Conservation (phyloP, 2,329 filamentous ascomycete species). For the Cryphonectria radicalis region DNA sequence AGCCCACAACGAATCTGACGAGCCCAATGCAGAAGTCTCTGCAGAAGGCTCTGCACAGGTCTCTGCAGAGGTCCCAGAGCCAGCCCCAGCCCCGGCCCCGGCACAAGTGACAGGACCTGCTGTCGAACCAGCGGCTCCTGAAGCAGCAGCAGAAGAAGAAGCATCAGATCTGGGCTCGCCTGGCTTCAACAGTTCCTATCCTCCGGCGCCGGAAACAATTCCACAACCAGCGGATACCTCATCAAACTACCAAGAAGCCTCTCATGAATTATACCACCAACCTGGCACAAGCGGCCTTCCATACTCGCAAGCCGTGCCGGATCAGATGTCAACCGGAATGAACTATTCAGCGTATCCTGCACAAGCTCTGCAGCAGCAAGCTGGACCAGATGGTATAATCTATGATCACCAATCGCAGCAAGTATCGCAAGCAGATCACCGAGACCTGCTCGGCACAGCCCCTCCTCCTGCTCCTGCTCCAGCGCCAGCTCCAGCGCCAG, state of each 20-base stretch:
- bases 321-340: constrained; percentile 10
- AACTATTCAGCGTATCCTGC: constrained; percentile 21
- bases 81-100: constrained; percentile 4
- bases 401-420: constrained; percentile 26
- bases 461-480: constrained; percentile 10
- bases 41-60: not conserved
- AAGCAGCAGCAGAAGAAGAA: constrained; percentile 15
- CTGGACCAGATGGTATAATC: constrained; percentile 7
- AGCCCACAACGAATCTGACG: constrained; percentile 12
- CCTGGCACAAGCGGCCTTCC: constrained; percentile 34
- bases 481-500: constrained; percentile 11
- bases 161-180: constrained; percentile 29
- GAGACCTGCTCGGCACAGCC: constrained; percentile 7
- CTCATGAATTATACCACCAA: constrained; percentile 38
- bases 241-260: constrained; percentile 27
- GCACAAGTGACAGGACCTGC: constrained; percentile 3
- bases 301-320: constrained; percentile 33
- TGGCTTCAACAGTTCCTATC: constrained; percentile 22
- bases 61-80: too few relatives aligned
- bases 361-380: constrained; percentile 7
- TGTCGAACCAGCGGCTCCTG: constrained; percentile 4
- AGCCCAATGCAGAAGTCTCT: not conserved
- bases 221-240: constrained; percentile 31
- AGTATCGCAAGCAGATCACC: constrained; percentile 12
- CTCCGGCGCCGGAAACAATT: constrained; percentile 37